These are phyloP conservation scores for Pichia sp. DNA, from an alignment of 1,139 yeast species.

Conservation along the genomic window DNA sequence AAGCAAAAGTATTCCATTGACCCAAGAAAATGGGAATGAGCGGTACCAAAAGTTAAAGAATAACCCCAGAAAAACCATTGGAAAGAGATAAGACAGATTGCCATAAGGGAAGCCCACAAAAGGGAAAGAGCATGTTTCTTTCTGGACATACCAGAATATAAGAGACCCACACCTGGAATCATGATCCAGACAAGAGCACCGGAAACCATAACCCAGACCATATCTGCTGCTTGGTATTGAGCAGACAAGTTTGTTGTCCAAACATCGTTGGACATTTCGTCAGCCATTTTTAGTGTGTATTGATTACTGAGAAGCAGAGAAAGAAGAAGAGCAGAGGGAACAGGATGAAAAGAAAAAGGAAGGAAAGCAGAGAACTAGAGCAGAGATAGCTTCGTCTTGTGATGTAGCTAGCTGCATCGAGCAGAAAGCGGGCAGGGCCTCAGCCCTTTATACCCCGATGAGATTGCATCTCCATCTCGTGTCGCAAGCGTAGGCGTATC, in stretches of 20 bases:
- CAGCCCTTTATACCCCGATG: no score
- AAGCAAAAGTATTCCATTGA: conserved; percentile 72
- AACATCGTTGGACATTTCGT: conserved; percentile 13
- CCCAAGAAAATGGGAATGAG: conserved; percentile 61
- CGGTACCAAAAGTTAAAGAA: conserved; percentile 73
- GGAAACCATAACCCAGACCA: conserved; percentile 82
- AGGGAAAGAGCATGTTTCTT: conserved; percentile 87
- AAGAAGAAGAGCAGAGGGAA: neutral
- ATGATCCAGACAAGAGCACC: conserved; percentile 77
- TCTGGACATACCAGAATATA: conserved; percentile 86
- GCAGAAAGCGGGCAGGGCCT: no score
- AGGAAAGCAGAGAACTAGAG: no score
- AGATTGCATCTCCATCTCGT: no score
- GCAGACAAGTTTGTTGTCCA: conserved; percentile 53
- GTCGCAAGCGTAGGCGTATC: no score
- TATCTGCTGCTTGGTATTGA: conserved; percentile 68
- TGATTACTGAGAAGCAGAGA: neutral
- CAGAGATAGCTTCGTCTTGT: no score
- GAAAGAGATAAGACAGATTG: conserved; percentile 70
- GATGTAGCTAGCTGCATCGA: no score
- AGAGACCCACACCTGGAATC: conserved; percentile 90
- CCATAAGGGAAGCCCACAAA: conserved; percentile 92
- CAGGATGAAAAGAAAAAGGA: neutral
- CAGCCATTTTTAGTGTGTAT: neutral
- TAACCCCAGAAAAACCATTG: conserved; percentile 99